These are phyloP conservation scores for Sclerotinia nivalis DNA, from an alignment of 2,329 filamentous ascomycete species.

Conservation along the genomic window DNA sequence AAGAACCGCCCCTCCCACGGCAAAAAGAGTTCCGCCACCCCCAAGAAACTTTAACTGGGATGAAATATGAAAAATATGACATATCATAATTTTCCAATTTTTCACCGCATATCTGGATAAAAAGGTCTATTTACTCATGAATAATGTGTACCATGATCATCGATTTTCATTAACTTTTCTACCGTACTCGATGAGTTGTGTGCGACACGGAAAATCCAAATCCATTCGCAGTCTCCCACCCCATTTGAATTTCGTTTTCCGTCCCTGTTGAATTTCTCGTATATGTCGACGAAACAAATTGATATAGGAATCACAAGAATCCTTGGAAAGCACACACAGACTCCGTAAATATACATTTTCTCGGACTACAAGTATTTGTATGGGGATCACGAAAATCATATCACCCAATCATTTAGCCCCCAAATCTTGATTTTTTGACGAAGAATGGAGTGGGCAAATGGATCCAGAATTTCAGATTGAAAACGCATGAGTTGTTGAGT, in stretches of 20 bases:
- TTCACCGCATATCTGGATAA: slow-evolving; percentile 20
- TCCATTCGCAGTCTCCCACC: not conserved
- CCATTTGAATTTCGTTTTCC: not conserved
- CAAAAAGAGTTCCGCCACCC: not conserved
- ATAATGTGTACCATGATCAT: slow-evolving; percentile 11
- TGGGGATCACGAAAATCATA: slow-evolving; percentile 7
- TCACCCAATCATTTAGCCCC: slow-evolving; percentile 18
- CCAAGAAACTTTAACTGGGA: slow-evolving; percentile 1
- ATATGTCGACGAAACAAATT: slow-evolving; percentile 14
- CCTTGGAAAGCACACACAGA: slow-evolving; percentile 14
- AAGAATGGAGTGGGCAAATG: slow-evolving; percentile 5
- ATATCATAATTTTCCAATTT: slow-evolving; percentile 10
- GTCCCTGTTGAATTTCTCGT: slow-evolving; percentile 13
- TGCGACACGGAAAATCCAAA: not conserved
- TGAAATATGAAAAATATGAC: slow-evolving; percentile 3
- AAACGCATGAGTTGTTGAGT: slow-evolving; percentile 12
- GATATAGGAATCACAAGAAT: slow-evolving; percentile 10
- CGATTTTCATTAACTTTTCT: not conserved
- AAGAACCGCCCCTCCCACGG: not conserved
- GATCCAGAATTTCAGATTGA: slow-evolving; percentile 4
- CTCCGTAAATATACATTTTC: not conserved
- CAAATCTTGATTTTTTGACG: not conserved
- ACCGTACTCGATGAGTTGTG: not conserved
- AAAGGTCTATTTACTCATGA: slow-evolving; percentile 10
- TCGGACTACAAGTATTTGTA: slow-evolving; percentile 7